These are phyloP conservation scores for Stachybotrys chlorohalonatus DNA, from an alignment of 2,329 filamentous ascomycete species.

Conservation along the genomic window DNA sequence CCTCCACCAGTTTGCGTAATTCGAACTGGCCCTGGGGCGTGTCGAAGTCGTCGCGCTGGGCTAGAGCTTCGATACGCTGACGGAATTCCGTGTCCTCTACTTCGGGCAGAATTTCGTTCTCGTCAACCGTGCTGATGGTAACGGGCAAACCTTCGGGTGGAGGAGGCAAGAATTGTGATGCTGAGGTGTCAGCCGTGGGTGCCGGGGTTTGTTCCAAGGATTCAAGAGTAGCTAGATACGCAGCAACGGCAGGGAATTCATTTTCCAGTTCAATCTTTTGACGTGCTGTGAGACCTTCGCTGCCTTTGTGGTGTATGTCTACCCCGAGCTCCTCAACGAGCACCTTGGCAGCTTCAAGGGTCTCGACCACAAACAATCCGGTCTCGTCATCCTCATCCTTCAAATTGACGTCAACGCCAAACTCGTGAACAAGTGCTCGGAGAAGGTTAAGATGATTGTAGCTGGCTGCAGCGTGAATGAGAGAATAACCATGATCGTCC, in stretches of 20 bases:
- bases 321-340: conserved; percentile 77
- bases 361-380: conserved; percentile 88
- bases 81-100: conserved; percentile 76
- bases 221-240: conserved; percentile 47
- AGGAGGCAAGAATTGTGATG: conserved; percentile 38
- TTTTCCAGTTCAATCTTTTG: conserved; percentile 74
- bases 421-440: conserved; percentile 64
- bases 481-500: conserved; percentile 88
- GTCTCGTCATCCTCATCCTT: conserved; percentile 89
- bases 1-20: conserved; percentile 68
- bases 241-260: conserved; percentile 66
- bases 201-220: neutral
- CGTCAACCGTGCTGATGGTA: conserved; percentile 65
- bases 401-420: conserved; percentile 70
- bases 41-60: conserved; percentile 74
- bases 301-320: conserved; percentile 55
- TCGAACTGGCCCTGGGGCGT: conserved; percentile 71
- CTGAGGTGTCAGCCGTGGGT: neutral
- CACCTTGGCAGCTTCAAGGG: conserved; percentile 63
- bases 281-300: conserved; percentile 68
- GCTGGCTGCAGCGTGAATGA: conserved; percentile 85
- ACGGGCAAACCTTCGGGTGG: conserved; percentile 70
- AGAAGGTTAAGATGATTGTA: conserved; percentile 83
- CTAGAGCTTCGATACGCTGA: conserved; percentile 80
- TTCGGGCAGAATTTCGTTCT: conserved; percentile 47